Evolutionary conservation across 345 rosid genomes (phyloP), one percentile per base, ranked within the genome.

Genomic region (Firmiana major): DNA sequence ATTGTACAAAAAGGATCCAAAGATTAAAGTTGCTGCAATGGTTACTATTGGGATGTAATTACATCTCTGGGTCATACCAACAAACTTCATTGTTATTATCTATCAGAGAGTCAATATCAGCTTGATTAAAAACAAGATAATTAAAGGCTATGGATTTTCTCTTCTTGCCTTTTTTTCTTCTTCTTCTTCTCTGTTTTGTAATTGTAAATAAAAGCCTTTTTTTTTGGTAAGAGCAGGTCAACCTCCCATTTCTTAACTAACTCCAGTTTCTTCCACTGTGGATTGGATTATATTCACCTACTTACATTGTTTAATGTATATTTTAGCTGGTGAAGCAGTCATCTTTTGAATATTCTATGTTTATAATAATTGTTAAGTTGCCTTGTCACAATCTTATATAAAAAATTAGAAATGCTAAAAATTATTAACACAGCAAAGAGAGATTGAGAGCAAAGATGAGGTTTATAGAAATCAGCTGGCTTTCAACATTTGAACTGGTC

Each of bases 1-100:
- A 63, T 79, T 83, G 84, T 86, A 85, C 60, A 83, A 62, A 79
- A 80, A 82, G 57, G 78, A 80, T 73, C 91, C 95, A 28, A 91
- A 89, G 26, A 94, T 79, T 57, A 89, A 79, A 1, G 84, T 34
- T 0, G 93, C 4, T 31, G 79, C 54, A 3, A 80, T 80, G 51
- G 84, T 63, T 42, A 80, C 82, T 8, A 84, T 81, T 11, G 88
- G 79, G 76, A 80, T 79, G 82, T 69, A 53, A 80, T 53, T 76
- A 54, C 26, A 79, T 58, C 84, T 80, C 63, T 75, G 77, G 58
- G 55, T 55, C 57, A 59, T 36, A n/a, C 31, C 55, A 13, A 46
- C 34, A 46, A 6, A 12, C 19, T 68, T 68, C 74, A 28, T 70
- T 26, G 74, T 48, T 49, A 65, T 65, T n/a, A 0, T n/a, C 51